Conservation (phyloP, 352 stramenopile genomes). For the Globisporangium polare region DNA sequence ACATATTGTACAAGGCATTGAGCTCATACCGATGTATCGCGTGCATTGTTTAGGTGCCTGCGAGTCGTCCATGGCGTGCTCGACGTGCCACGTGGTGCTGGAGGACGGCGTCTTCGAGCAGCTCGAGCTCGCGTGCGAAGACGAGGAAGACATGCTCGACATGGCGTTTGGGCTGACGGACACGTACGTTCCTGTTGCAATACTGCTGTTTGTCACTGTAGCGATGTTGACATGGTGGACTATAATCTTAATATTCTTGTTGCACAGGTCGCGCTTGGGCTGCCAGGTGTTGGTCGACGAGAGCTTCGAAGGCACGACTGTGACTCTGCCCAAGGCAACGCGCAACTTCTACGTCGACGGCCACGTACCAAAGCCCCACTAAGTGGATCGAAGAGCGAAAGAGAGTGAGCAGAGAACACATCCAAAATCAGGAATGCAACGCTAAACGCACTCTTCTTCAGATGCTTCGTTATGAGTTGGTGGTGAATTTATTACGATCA, state of each 20-base stretch:
- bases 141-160: conserved; percentile 99
- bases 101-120: conserved; percentile 90
- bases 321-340: conserved; percentile 94
- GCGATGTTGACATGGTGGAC: not conserved
- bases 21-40: conserved; percentile 21
- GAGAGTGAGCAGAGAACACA: not conserved
- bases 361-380: conserved; percentile 96
- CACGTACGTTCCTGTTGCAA: no score
- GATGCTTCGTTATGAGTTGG: not conserved
- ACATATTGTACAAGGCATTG: not conserved
- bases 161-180: conserved; percentile 98
- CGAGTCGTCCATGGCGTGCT: conserved; percentile 96
- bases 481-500: not conserved
- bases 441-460: not conserved
- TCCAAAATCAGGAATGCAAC: not conserved
- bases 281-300: conserved; percentile 90
- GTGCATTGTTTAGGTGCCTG: conserved; percentile 62
- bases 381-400: conserved; percentile 11
- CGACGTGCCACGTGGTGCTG: conserved; percentile 98
- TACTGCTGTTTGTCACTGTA: not conserved
- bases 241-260: not conserved
- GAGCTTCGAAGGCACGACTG: conserved; percentile 85
- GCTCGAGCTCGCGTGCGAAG: conserved; percentile 90
- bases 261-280: conserved; percentile 80
- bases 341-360: conserved; percentile 99